Evolutionary conservation across 805 yeast species (phyloP), one percentile per base, ranked within the genome.

Genomic region (Candida chauliodis): DNA sequence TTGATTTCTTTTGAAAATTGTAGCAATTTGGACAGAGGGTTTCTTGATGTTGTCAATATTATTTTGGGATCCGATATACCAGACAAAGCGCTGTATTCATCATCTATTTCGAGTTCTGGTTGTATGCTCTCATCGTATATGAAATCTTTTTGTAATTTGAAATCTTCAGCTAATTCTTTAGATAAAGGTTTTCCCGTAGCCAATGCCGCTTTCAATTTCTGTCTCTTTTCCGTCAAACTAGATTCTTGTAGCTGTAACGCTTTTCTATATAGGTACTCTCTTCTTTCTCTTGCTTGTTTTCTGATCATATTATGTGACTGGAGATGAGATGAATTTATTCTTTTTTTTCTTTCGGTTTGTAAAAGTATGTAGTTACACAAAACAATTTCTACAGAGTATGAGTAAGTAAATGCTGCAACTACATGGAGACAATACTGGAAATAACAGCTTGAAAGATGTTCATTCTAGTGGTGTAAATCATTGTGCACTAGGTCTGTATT

Each of bases 1-100:
- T 86, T 83, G 49, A 93, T 76, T 58, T 93, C 99, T 62, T 93
- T 93, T 29, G 96, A 81, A 57, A 93, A 93, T 59, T 93, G 99
- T 31, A 86, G 74, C 39, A 93, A 64, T 53, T 88, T 77, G 1
- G 93, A 77, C 19, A 88, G 78, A 7, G 98, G 98, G 49, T 87
- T 85, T 63, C 99, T 74, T 15, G 95, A 85, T 0, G 99, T 93
- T 8, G 99, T 93, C 3, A 93, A 89, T 16, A 93, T 81, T 10
- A 93, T 75, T 50, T 87, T 80, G 11, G 99, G 99, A 44, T 93
- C 98, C 11, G 76, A 75, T 23, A 93, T 71, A 2, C 99, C 99
- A 46, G 93, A 80, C 37, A 88, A 61, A 15, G 84, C 87, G 30
- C 85, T 73, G 62, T 93, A 93, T 64, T 93, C 99, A 55, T 93